Percentiles rank a stretch among this genome's conserved stretches.
phyloP scores from a whole-genome alignment of 371 early-diverging fungal species.

The Lichtheimia ornata region DNA sequence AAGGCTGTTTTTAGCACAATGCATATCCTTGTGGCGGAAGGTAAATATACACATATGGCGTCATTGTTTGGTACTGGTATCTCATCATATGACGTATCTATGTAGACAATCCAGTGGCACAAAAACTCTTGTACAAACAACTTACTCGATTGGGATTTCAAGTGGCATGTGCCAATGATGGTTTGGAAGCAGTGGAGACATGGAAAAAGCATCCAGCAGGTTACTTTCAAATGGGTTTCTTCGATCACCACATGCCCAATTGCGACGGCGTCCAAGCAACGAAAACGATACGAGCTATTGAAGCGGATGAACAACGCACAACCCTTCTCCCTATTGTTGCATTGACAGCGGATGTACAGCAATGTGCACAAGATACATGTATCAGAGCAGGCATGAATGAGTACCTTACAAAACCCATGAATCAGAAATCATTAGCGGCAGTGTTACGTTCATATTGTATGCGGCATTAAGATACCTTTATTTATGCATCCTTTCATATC shows the following conservation, averaged over 20 bases:
- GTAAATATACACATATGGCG: not conserved
- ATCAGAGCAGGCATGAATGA: slow-evolving; percentile 12
- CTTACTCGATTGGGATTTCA: slow-evolving; percentile 41
- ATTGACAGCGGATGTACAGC: slow-evolving; percentile 15
- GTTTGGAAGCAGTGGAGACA: slow-evolving; percentile 37
- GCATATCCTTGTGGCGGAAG: slow-evolving; percentile 46
- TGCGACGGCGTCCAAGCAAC: slow-evolving; percentile 53
- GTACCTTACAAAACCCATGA: slow-evolving; percentile 8
- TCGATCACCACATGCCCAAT: slow-evolving; percentile 54
- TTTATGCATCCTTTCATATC: no score
- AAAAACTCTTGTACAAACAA: slow-evolving; percentile 42
- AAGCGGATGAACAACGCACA: slow-evolving; percentile 9
- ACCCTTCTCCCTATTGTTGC: slow-evolving; percentile 21
- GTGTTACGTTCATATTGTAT: not conserved
- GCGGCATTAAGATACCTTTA: no score
- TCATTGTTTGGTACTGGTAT: not conserved
- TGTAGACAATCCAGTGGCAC: slow-evolving; percentile 46
- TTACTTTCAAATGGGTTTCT: slow-evolving; percentile 41
- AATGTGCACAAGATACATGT: slow-evolving; percentile 13
- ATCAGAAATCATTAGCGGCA: slow-evolving; percentile 5
- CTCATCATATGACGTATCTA: not conserved
- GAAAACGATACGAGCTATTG: slow-evolving; percentile 33
- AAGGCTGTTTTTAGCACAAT: slow-evolving; percentile 28
- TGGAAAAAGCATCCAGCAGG: slow-evolving; percentile 33
- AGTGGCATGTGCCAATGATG: slow-evolving; percentile 47